Evolutionary conservation across 2,329 filamentous ascomycete genomes (phyloP), one percentile per base, ranked within the genome.

Genomic region (Beauveria sp.): DNA sequence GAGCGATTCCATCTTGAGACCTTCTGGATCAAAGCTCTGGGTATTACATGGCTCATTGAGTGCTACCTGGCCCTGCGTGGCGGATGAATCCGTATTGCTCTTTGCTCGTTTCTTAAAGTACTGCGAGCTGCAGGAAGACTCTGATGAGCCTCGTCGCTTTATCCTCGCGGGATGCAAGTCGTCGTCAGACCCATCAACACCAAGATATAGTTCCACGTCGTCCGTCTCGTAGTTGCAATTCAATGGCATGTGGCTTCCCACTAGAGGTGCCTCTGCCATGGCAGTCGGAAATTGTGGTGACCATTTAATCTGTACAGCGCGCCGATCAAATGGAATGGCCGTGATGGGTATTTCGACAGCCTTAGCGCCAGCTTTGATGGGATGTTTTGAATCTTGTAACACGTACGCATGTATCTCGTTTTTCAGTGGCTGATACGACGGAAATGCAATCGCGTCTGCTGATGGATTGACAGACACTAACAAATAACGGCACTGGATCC

Each of bases 401-500:
- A 75, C 61, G 26, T 70, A 72, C 2, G 62, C 67, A 5, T 56
- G 20, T 2, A 52, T 47, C 3, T 55, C 43, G 8, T 58, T 47
- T 10, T 12, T 50, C 14, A 40, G 10, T 6, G 62, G 62, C 34
- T 62, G 61, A 2, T 63, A 64, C 7, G 66, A 64, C 18, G 65
- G 62, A 20, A 63, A 60, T 3, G 46, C 20, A 5, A 49, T 51
- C 0, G 66, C 63, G 43, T 61, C 46, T 1, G 14, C 1, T 1
- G 58, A 61, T n/a, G 67, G 65, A 1, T 62, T 16, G 3, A 70
- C 67, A 16, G 66, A 58, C 22, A 79, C 84, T 66, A 96, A 90
- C 1, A 97, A 79, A 72, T 96, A 96, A 49, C 92, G 84, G 28
- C 91, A 92, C 69, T 96, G 91, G 63, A 96, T 92, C 93, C 93